Evolutionary conservation across 768 basidiomycete genomes (phyloP).

Genomic region (Termitomyces heimii): DNA sequence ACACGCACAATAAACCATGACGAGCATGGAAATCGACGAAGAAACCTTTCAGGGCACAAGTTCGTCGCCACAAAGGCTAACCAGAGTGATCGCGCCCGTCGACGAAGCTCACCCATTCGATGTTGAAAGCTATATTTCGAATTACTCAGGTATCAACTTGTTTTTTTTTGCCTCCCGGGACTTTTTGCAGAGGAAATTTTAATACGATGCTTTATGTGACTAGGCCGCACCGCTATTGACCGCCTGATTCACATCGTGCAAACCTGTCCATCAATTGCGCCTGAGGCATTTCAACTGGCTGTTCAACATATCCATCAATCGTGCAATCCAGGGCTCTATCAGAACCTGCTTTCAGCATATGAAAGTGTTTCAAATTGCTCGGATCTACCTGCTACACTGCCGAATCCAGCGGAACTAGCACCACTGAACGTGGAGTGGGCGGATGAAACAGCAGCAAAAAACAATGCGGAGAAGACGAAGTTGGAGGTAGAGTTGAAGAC

Average conservation of each 20-base stretch:
- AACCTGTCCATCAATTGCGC: conserved; percentile 61
- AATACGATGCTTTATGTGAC: neutral
- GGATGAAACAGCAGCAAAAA: conserved; percentile 60
- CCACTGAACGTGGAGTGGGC: conserved; percentile 66
- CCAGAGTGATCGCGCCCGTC: conserved; percentile 37
- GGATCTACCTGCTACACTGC: conserved; percentile 29
- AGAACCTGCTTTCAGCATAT: conserved; percentile 46
- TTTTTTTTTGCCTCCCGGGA: neutral
- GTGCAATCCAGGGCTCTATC: conserved; percentile 62
- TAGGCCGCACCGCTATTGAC: conserved; percentile 74
- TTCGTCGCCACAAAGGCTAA: conserved; percentile 15
- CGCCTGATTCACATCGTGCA: conserved; percentile 65
- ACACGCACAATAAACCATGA: neutral
- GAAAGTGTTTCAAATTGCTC: conserved; percentile 32
- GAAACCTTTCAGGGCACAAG: conserved; percentile 22
- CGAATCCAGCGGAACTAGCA: conserved; percentile 41
- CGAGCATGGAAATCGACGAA: conserved; percentile 38
- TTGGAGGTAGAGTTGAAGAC: conserved; percentile 93
- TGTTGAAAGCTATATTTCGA: conserved; percentile 71
- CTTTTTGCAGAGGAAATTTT: neutral
- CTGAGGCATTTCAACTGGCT: conserved; percentile 66
- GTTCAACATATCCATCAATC: conserved; percentile 58
- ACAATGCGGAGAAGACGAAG: conserved; percentile 70
- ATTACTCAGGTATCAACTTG: conserved; percentile 56
- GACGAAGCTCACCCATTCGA: conserved; percentile 87